Evolutionary conservation across 805 yeast species (phyloP), one percentile per base, ranked within the genome.

Genomic region (Monosporozyma aerobia): DNA sequence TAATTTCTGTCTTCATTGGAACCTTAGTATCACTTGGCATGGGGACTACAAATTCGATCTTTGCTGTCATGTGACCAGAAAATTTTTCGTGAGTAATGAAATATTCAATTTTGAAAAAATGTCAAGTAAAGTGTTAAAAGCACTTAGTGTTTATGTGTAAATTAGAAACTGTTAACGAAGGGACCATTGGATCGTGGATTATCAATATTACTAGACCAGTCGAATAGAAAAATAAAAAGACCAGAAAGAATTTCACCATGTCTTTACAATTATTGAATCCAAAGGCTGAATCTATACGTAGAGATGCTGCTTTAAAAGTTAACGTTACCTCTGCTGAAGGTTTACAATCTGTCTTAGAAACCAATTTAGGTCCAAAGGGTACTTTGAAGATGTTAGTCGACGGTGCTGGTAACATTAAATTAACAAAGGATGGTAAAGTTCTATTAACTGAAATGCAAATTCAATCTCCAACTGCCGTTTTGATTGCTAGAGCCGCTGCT

Each of bases 281-380:
- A 19, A 92, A 90, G 71, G 99, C 99, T 4, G 99, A 94, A 76
- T 87, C 96, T n/a, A 72, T 94, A 59, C 82, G 98, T 73, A 82
- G 99, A 64, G 81, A 87, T 55, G 98, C 95, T 69, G 99, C 99
- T 32, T 77, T 94, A 55, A 90, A 90, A 66, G 99, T 94, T 44
- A 94, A 94, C 71, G 88, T 89, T 50, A 81, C 90, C 16, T 97
- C 99, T 3, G 99, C 99, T 5, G 96, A 89, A 68, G 99, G 99
- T 45, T 77, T 94, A 53, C 99, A 94, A 73, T 86, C 83, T 62
- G 98, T 94, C 44, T 74, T 94, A 55, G 84, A 92, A 55, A 82
- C 96, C 55, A 94, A 94, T 67, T 74, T 94, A 62, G 99, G 99
- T 40, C 99, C 99, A 48, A 89, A 89, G 67, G 99, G 99, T 52